These are phyloP conservation scores for Colletotrichum sp. DNA, from an alignment of 2,329 filamentous ascomycete genomes.

Conservation along the genomic window DNA sequence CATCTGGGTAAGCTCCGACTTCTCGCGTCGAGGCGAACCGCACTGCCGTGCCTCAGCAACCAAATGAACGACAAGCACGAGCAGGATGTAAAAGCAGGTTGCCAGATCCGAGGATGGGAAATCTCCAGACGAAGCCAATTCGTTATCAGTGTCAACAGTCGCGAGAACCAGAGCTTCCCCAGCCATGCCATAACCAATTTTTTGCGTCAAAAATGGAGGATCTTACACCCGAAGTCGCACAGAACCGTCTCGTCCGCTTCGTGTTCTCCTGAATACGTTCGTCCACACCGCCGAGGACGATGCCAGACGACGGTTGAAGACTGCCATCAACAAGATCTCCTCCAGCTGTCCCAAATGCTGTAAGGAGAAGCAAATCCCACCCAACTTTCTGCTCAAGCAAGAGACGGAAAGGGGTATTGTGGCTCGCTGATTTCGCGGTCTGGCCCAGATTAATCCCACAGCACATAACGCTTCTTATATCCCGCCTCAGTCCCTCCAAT, in stretches of 20 bases:
- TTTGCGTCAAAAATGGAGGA: background rate
- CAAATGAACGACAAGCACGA: background rate
- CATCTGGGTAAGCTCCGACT: too few species aligned
- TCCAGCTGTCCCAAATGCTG: too few species aligned
- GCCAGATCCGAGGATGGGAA: background rate
- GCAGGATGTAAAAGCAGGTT: background rate
- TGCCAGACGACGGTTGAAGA: background rate
- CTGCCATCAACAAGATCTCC: background rate
- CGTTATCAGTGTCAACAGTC: too few species aligned
- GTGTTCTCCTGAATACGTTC: background rate
- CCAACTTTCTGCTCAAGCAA: too few species aligned
- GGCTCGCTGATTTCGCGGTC: too few species aligned
- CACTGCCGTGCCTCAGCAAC: background rate
- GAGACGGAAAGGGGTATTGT: too few species aligned
- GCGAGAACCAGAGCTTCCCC: too few species aligned
- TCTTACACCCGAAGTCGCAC: background rate
- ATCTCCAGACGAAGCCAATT: background rate
- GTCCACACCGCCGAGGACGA: fast-evolving
- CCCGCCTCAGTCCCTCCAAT: fast-evolving
- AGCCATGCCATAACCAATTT: too few species aligned
- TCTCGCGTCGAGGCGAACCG: too few species aligned
- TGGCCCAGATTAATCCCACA: too few species aligned
- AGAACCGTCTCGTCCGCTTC: background rate
- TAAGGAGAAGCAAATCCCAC: too few species aligned
- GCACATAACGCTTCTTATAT: background rate